These are phyloP conservation scores for Zoysia matrella DNA, from an alignment of 202 grass and related monocot genomes.

Conservation along the genomic window DNA sequence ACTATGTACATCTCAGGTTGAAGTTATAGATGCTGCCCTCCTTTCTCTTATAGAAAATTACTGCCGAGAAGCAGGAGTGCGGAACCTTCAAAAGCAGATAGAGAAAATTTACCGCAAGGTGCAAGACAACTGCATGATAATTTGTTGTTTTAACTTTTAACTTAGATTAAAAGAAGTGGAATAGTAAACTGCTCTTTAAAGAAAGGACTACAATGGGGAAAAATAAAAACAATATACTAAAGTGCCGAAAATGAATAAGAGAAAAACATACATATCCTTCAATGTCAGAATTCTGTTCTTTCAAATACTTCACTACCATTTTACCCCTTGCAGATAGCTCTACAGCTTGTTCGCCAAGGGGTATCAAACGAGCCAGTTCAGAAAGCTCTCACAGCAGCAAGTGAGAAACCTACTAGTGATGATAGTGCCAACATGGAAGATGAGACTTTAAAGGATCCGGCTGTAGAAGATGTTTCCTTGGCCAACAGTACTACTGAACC, in stretches of 20 bases:
- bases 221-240: slow-evolving; percentile 4
- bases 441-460: slow-evolving; percentile 58
- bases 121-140: slow-evolving; percentile 30
- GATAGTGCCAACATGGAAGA: slow-evolving; percentile 32
- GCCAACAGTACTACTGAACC: slow-evolving; percentile 33
- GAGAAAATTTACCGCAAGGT: slow-evolving; percentile 99
- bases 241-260: neutral
- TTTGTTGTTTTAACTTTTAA: slow-evolving; percentile 28
- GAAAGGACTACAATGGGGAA: neutral
- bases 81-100: slow-evolving; percentile 98
- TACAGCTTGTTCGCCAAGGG: slow-evolving; percentile 87
- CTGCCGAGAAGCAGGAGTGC: slow-evolving; percentile 96
- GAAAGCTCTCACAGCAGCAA: slow-evolving; percentile 44
- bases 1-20: slow-evolving; percentile 70
- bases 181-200: slow-evolving; percentile 1
- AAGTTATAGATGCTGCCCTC: slow-evolving; percentile 94
- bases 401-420: slow-evolving; percentile 39
- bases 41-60: slow-evolving; percentile 95
- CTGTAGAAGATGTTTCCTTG: slow-evolving; percentile 35
- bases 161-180: slow-evolving; percentile 4
- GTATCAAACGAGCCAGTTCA: slow-evolving; percentile 61
- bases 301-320: slow-evolving; percentile 20
- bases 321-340: slow-evolving; percentile 73
- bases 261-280: neutral
- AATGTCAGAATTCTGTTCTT: slow-evolving; percentile 16